Evolutionary conservation across 768 basidiomycete genomes (phyloP).

Genomic region (Amanita phalloides): DNA sequence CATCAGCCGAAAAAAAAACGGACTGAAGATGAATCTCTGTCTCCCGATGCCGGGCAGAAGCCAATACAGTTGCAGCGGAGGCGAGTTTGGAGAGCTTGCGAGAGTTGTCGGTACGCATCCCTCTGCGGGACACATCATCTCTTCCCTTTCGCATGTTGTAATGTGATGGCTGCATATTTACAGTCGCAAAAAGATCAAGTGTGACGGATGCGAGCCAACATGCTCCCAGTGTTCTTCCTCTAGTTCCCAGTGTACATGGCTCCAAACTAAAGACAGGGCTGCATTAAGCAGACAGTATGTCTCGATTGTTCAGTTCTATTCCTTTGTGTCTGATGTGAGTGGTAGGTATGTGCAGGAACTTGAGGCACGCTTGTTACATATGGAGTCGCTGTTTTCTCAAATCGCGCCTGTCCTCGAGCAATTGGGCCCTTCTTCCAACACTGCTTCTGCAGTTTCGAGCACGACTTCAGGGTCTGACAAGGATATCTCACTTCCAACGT

Average conservation of each 20-base stretch:
- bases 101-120: constrained; percentile 66
- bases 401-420: constrained; percentile 73
- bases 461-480: constrained; percentile 26
- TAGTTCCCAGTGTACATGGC: constrained; percentile 75
- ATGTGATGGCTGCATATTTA: constrained; percentile 8
- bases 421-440: constrained; percentile 44
- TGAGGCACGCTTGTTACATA: constrained; percentile 76
- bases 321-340: constrained; percentile 5
- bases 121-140: constrained; percentile 11
- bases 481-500: constrained; percentile 19
- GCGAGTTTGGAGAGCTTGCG: constrained; percentile 85
- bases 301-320: constrained; percentile 2
- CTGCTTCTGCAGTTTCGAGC: constrained; percentile 21
- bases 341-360: constrained; percentile 84
- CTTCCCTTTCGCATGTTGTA: neutral
- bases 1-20: constrained; percentile 73
- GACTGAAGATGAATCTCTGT: constrained; percentile 43
- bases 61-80: constrained; percentile 70
- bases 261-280: constrained; percentile 86
- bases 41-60: constrained; percentile 50
- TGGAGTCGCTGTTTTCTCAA: constrained; percentile 81
- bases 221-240: constrained; percentile 74
- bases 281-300: constrained; percentile 84
- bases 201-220: constrained; percentile 79
- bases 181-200: constrained; percentile 91